A percentile compares a stretch with the other conserved stretches of the same genome.
phyloP scores from a whole-genome alignment of 148 eudicot species.

The Pharnaceum exiguum region DNA sequence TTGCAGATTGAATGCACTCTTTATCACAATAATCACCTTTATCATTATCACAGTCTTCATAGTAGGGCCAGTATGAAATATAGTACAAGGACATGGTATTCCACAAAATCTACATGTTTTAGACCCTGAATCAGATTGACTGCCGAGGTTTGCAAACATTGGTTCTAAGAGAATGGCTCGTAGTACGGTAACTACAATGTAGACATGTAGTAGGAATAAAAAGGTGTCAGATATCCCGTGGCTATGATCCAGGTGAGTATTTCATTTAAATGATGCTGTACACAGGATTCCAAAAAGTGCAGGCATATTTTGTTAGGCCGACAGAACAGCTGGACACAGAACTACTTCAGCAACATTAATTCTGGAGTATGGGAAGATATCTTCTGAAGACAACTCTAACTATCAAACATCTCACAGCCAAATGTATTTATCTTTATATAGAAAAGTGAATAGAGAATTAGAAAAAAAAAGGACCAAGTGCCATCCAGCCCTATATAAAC shows the following conservation, averaged over 20 bases:
- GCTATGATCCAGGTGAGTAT: not conserved
- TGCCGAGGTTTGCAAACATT: not conserved
- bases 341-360: not conserved
- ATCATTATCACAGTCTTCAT: not conserved
- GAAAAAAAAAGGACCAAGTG: constrained; percentile 11
- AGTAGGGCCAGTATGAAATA: not conserved
- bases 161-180: not conserved
- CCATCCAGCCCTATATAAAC: constrained; percentile 49
- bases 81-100: not conserved
- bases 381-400: not conserved
- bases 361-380: not conserved
- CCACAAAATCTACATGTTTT: not conserved
- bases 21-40: not conserved
- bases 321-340: not conserved
- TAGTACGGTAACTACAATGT: not conserved
- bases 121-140: not conserved
- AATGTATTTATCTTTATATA: not conserved
- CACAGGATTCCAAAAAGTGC: not conserved
- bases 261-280: not conserved
- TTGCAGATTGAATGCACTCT: not conserved
- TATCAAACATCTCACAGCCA: not conserved
- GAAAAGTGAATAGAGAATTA: not conserved
- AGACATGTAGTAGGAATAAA: not conserved
- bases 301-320: not conserved
- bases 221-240: not conserved